A percentile compares a stretch with the other conserved stretches of the same genome.
phyloP scores from a whole-genome alignment of 768 basidiomycete genomes.

The Scleroderma citrinum region DNA sequence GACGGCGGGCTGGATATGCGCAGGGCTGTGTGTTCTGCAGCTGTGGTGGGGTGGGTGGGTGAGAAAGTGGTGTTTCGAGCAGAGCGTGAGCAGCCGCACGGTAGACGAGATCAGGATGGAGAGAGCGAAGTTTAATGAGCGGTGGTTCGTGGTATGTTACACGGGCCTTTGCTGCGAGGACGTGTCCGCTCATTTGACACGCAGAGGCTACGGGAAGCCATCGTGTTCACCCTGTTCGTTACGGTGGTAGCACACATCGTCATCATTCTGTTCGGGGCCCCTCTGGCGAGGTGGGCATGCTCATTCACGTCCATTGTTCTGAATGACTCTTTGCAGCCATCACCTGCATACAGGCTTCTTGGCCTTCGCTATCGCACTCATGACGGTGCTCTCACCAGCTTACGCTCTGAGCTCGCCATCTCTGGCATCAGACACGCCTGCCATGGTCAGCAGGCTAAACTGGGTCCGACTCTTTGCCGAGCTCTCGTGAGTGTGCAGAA shows the following conservation, averaged over 20 bases:
- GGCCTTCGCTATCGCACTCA: constrained; percentile 58
- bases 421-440: constrained; percentile 33
- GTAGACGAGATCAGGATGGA: constrained; percentile 40
- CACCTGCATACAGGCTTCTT: constrained; percentile 59
- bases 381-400: constrained; percentile 61
- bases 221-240: constrained; percentile 43
- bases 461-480: constrained; percentile 83
- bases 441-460: constrained; percentile 51
- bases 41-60: constrained; percentile 72
- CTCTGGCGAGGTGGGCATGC: constrained; percentile 47
- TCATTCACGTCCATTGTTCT: neutral
- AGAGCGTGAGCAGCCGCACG: constrained; percentile 35
- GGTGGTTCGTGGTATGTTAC: constrained; percentile 36
- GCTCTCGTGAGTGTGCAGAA: constrained; percentile 54
- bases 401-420: constrained; percentile 65
- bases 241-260: constrained; percentile 44
- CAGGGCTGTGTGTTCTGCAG: constrained; percentile 50
- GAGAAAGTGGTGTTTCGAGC: constrained; percentile 49
- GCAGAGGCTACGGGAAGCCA: constrained; percentile 50
- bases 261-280: constrained; percentile 71
- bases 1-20: constrained; percentile 53
- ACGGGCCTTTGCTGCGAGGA: neutral
- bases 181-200: constrained; percentile 4
- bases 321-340: constrained; percentile 33
- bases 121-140: constrained; percentile 32